phyloP scores from a whole-genome alignment of 2,329 filamentous ascomycete genomes.

The Penicillium polonicum region DNA sequence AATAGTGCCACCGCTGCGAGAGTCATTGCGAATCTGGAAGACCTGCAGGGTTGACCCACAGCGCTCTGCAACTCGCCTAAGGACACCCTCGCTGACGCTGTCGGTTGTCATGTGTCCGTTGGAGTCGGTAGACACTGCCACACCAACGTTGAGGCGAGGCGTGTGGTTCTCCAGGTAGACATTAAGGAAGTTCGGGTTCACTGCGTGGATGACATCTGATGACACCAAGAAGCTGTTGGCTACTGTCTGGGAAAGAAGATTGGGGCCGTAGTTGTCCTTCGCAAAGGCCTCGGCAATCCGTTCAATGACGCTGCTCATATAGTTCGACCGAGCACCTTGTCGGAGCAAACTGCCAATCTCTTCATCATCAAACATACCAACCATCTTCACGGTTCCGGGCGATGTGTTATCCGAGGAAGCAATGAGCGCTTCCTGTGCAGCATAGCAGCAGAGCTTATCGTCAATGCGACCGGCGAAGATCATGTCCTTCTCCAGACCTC shows the following conservation, averaged over 20 bases:
- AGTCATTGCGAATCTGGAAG: conserved; percentile 95
- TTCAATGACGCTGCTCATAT: conserved; percentile 77
- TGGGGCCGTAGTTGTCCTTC: conserved; percentile 45
- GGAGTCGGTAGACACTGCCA: conserved; percentile 74
- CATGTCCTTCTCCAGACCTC: conserved; percentile 86
- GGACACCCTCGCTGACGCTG: conserved; percentile 75
- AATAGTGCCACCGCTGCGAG: conserved; percentile 86
- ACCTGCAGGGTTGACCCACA: conserved; percentile 71
- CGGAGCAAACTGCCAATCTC: conserved; percentile 90
- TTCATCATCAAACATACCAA: conserved; percentile 95
- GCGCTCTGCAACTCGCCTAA: conserved; percentile 75
- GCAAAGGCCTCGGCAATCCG: conserved; percentile 69
- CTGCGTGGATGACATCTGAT: conserved; percentile 89
- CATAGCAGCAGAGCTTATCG: conserved; percentile 95
- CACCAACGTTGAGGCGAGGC: conserved; percentile 83
- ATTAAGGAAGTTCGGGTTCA: conserved; percentile 88
- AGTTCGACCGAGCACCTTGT: conserved; percentile 87
- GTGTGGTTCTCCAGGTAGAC: conserved; percentile 83
- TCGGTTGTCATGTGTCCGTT: conserved; percentile 98
- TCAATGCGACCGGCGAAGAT: conserved; percentile 95
- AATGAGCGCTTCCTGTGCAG: conserved; percentile 80
- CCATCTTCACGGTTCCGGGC: conserved; percentile 73
- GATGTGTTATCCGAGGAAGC: conserved; percentile 57
- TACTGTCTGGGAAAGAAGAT: conserved; percentile 74
- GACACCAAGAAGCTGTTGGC: conserved; percentile 90